Base-by-base conservation (phyloP, 2,329 filamentous ascomycete species). In the Zopfia rhizophila region DNA sequence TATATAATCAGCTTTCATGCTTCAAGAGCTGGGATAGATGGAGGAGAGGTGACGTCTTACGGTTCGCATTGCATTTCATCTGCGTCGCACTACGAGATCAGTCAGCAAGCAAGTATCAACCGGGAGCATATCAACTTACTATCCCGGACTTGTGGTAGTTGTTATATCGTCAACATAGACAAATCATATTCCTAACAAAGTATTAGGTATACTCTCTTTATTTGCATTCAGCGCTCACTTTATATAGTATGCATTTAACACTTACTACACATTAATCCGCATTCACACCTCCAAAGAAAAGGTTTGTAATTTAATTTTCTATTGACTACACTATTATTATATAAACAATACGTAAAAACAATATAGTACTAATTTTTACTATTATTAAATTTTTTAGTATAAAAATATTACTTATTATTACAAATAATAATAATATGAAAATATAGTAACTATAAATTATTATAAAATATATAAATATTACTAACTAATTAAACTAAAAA, bases 221-320 rank as follows among this genome's bases (percentile, higher is more conserved):
- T 5, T 18, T 27, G 22, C 5, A 19, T 28, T 5, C 10, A 2
- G 12, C n/a, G n/a, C 49, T 21, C 5, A 48, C 49, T 38, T 53
- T 53, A 33, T n/a, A 18, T 51, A 51, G 25, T 48, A 51, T 17
- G 51, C 48, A 27, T 55, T 42, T 8, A 49, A 19, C 12, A 48
- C 49, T 48, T 30, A 53, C 49, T 7, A 72, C 57, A 38, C 69
- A 72, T 52, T 71, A 69, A 48, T 71, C 69, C 22, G 69, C 68
- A 57, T 72, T 72, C 33, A 71, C 65, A 21, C 69, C 69, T 11
- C 65, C 63, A 40, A 72, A 72, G 22, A 72, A 58, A 30, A 69
- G 54, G 3, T 68, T 72, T 51, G 68, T 69, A 56, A 71, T 72
- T 25, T 62, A 61, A 33, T 65, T 68, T 43, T 63, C 58, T n/a